Percentiles rank a stretch among this genome's conserved stretches.
Conservation (phyloP, 108 stramenopile species). For the Cyclotella atomus region DNA sequence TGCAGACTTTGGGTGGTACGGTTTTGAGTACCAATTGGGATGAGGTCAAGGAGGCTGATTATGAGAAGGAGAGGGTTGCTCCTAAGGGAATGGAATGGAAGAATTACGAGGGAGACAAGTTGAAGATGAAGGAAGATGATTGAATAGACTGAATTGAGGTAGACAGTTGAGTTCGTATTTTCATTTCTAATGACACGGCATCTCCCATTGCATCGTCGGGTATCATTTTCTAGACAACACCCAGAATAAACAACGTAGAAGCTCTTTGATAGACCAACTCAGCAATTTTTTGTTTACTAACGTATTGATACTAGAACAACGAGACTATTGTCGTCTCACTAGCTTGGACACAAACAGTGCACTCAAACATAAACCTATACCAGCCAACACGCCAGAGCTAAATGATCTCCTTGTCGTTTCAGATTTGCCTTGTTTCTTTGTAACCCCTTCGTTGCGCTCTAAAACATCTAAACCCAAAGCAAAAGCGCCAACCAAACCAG, state of each 20-base stretch:
- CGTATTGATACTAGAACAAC: no score
- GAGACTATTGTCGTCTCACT: no score
- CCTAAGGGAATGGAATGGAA: slow-evolving; percentile 97
- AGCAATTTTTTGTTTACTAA: no score
- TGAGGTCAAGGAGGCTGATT: slow-evolving; percentile 96
- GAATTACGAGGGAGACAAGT: slow-evolving; percentile 77
- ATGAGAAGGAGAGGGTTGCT: slow-evolving; percentile 95
- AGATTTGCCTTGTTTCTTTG: background rate
- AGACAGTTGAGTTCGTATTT: background rate
- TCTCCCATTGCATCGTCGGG: no score
- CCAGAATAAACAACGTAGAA: no score
- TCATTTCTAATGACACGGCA: background rate
- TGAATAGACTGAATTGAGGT: background rate
- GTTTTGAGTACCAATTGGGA: slow-evolving; percentile 97
- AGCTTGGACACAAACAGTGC: no score
- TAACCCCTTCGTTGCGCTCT: background rate
- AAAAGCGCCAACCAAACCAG: slow-evolving; percentile 44
- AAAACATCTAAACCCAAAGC: slow-evolving; percentile 32
- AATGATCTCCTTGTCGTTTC: background rate
- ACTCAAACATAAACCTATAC: slow-evolving; percentile 25
- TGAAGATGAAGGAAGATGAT: slow-evolving; percentile 62
- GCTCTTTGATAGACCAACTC: no score
- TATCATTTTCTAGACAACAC: no score
- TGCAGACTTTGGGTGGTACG: slow-evolving; percentile 97
- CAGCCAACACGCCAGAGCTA: slow-evolving; percentile 14